Evolutionary conservation across 1,284 basidiomycete genomes (phyloP).

Genomic region (Apiotrichum laibachii): DNA sequence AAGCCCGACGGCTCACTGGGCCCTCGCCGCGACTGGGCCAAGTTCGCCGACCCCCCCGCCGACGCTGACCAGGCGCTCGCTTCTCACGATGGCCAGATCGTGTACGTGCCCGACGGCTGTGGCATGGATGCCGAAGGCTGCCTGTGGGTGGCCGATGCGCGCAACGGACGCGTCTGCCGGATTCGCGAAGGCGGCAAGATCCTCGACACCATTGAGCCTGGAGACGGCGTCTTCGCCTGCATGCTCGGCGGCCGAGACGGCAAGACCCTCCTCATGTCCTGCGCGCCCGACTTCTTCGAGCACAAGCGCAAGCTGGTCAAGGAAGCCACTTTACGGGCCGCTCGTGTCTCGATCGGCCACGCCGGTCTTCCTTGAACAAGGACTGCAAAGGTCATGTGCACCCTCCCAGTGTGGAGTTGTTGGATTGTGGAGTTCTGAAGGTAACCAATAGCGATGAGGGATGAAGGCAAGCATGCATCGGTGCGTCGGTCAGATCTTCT

Average conservation of each 20-base stretch:
- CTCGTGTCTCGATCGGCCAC: conserved; percentile 1
- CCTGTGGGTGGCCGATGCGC: conserved; percentile 11
- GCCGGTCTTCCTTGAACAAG: background rate
- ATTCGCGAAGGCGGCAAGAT: conserved; percentile 7
- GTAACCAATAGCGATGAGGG: too few species aligned
- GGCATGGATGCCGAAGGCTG: conserved; percentile 9
- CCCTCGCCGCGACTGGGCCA: conserved; percentile 11
- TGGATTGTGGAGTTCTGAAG: too few species aligned
- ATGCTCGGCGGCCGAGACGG: conserved; percentile 12
- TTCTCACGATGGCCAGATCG: background rate
- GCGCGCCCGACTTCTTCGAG: conserved; percentile 9
- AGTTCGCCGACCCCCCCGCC: conserved; percentile 2
- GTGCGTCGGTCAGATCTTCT: too few species aligned
- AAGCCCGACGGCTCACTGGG: conserved; percentile 1
- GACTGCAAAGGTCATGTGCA: too few species aligned
- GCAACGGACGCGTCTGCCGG: conserved; percentile 6
- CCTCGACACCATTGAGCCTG: conserved; percentile 4
- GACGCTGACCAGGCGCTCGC: background rate
- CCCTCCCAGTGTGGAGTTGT: too few species aligned
- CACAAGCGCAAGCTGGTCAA: background rate
- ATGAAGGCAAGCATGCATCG: too few species aligned
- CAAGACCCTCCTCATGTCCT: conserved; percentile 9
- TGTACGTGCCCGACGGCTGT: conserved; percentile 6
- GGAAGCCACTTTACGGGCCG: conserved; percentile 6
- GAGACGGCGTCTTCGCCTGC: conserved; percentile 9